Percentiles rank a stretch among this genome's conserved stretches.
phyloP scores from a whole-genome alignment of 148 eudicot species.

The Spergularia marina region DNA sequence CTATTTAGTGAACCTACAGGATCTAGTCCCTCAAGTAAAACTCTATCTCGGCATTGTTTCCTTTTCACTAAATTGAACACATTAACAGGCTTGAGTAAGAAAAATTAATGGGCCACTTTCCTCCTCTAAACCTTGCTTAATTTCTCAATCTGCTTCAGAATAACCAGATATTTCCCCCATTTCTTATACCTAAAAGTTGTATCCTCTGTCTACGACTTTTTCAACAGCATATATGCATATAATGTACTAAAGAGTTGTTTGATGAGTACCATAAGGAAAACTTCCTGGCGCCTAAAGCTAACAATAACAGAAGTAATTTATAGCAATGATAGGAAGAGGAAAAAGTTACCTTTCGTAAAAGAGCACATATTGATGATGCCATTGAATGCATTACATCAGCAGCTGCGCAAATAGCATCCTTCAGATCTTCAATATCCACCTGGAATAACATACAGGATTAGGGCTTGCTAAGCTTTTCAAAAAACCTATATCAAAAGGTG shows the following conservation, averaged over 20 bases:
- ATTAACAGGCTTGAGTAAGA: too few relatives aligned
- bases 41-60: too few relatives aligned
- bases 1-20: too few relatives aligned
- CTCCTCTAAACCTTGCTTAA: not conserved
- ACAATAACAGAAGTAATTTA: not conserved
- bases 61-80: too few relatives aligned
- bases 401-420: slow-evolving; percentile 73
- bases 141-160: not conserved
- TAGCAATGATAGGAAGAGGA: not conserved
- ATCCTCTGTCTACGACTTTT: not conserved
- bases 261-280: too few relatives aligned
- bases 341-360: slow-evolving; percentile 46
- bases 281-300: too few relatives aligned
- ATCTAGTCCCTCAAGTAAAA: too few relatives aligned
- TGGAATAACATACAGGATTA: slow-evolving; percentile 27
- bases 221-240: not conserved
- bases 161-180: not conserved
- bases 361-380: slow-evolving; percentile 61
- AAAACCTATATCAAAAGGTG: not conserved
- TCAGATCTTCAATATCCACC: slow-evolving; percentile 58
- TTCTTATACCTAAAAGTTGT: not conserved
- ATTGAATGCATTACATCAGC: slow-evolving; percentile 80
- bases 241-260: too few relatives aligned
- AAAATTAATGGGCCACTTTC: too few relatives aligned
- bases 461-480: not conserved